Conservation (phyloP, 495 filamentous ascomycete species). For the Chlorociboria aeruginascens region DNA sequence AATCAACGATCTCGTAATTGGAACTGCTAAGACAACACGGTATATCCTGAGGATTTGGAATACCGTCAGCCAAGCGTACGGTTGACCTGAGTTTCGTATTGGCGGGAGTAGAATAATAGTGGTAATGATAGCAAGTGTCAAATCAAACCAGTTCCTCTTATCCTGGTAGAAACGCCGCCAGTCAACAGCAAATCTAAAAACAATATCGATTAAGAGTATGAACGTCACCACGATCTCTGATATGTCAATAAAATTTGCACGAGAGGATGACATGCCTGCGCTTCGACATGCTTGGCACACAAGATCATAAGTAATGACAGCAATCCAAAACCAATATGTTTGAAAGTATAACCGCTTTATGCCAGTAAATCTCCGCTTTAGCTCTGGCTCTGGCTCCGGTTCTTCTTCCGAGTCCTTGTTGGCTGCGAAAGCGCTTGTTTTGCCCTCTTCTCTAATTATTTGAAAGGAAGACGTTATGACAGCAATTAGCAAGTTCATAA, state of each 20-base stretch:
- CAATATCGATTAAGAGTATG: conserved; percentile 71
- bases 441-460: conserved; percentile 94
- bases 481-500: conserved; percentile 92
- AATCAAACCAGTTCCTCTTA: conserved; percentile 65
- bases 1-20: conserved; percentile 76
- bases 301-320: conserved; percentile 66
- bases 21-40: conserved; percentile 78
- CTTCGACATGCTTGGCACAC: conserved; percentile 65
- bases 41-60: conserved; percentile 93
- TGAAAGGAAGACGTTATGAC: conserved; percentile 99
- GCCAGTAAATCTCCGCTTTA: conserved; percentile 35
- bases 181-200: conserved; percentile 63
- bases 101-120: conserved; percentile 75
- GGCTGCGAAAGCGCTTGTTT: conserved; percentile 80
- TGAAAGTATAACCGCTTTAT: conserved; percentile 62
- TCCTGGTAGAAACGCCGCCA: conserved; percentile 68
- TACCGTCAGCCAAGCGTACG: conserved; percentile 81
- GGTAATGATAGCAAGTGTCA: conserved; percentile 67
- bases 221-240: conserved; percentile 71
- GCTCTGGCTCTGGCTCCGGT: conserved; percentile 27
- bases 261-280: conserved; percentile 50
- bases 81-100: conserved; percentile 61
- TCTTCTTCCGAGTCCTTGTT: conserved; percentile 42
- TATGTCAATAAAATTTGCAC: conserved; percentile 37
- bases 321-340: conserved; percentile 67